A percentile compares a stretch with the other conserved stretches of the same genome.
phyloP scores from a whole-genome alignment of 768 basidiomycete species.

The Kockovaella imperatae region DNA sequence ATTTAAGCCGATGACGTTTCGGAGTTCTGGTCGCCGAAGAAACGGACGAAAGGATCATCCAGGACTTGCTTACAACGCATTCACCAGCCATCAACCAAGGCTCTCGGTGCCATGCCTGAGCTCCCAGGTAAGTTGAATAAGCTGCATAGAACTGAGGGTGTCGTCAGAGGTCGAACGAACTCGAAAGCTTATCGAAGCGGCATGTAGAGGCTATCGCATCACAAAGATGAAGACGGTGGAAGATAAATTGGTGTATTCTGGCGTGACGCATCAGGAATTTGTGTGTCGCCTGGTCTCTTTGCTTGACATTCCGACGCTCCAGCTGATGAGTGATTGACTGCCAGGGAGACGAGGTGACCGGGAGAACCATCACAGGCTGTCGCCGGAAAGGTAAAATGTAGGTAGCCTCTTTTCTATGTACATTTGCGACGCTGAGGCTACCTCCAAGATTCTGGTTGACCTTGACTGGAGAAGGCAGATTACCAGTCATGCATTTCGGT shows the following conservation, averaged over 20 bases:
- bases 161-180: conserved; percentile 65
- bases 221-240: conserved; percentile 54
- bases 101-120: conserved; percentile 60
- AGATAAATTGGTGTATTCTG: conserved; percentile 58
- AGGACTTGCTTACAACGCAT: too few relatives aligned
- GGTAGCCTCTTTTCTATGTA: too few relatives aligned
- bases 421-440: too few relatives aligned
- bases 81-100: too few relatives aligned
- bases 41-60: too few relatives aligned
- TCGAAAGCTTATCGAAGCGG: conserved; percentile 51
- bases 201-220: conserved; percentile 55
- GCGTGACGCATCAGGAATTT: conserved; percentile 55
- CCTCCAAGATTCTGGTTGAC: conserved; percentile 52
- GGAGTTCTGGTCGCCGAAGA: too few relatives aligned
- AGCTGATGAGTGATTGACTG: background rate
- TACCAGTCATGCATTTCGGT: conserved; percentile 70
- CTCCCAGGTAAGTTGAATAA: conserved; percentile 50
- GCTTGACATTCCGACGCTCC: too few relatives aligned
- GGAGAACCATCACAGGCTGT: conserved; percentile 40
- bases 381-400: conserved; percentile 45
- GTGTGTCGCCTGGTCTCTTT: too few relatives aligned
- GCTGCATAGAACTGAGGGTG: background rate
- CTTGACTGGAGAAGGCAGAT: conserved; percentile 55
- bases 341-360: conserved; percentile 54
- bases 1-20: too few relatives aligned